Evolutionary conservation across 1,284 basidiomycete species (phyloP), one percentile per base, ranked within the genome.

Genomic region (Apiotrichum porosum): DNA sequence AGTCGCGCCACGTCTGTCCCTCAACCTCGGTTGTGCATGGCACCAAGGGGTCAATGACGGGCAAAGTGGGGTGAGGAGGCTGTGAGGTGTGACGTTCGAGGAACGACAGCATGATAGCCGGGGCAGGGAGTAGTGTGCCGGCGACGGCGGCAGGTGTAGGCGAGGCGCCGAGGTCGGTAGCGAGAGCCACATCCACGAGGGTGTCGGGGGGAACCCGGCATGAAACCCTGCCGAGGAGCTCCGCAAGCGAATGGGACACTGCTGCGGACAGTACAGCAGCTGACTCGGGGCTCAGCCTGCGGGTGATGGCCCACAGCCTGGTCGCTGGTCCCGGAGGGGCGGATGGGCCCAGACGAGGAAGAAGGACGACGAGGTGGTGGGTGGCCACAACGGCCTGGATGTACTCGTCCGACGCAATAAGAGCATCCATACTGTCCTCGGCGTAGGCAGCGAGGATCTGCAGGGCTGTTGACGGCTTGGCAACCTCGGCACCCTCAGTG

Each of bases 61-160:
- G 81, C 9, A 89, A 69, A 48, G 81, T 82, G 1, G 79, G 61
- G 52, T 83, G 76, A 15, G 79, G 72, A 0, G 81, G 75, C 17
- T 78, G 75, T 0, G 77, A 55, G 2, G 61, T 58, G 42, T 62
- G 62, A 10, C 44, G 39, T 1, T 46, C 33, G 12, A 68, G 42
- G 6, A 51, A 39, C 5, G 49, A 31, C 5, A 60, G 36, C 13
- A 63, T 40, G 1, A 54, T 39, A 2, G 47, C 15, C 0, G 51
- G 35, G 0, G 58, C 36, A 3, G 67, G 67, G 5, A 69, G 54
- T 1, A 71, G 53, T 0, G 49, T 42, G 6, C 41, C 15, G 0
- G 58, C 53, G 3, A 65, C 51, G 4, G 48, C 47, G 0, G 38
- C 32, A 1, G 61, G 52, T 8, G 58, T 50, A 1, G 59, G 49